Base-by-base conservation (phyloP, 2,329 filamentous ascomycete species). In the Monosporascus sp. region DNA sequence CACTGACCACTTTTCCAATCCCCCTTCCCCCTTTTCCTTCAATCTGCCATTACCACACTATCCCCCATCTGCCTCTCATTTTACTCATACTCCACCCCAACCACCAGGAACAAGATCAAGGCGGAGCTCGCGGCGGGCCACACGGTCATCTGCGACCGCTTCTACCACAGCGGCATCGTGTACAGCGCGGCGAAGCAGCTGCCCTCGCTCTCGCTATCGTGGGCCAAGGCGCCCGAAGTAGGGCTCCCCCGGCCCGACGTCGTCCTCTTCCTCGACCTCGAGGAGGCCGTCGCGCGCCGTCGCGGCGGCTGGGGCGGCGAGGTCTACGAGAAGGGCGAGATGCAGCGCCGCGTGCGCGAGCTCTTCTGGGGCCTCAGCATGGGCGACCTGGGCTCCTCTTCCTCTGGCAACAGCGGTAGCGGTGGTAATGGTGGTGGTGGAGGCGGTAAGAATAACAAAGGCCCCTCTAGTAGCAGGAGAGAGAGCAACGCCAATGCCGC, bases 91-190 rank as follows among this genome's bases (percentile, higher is more conserved):
- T 46, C 43, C 46, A 52, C 49, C 7, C 27, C 27, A 11, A 47
- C 20, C 45, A n/a, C n/a, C 54, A 83, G 80, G 2, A 73, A 76
- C 59, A 71, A 72, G 48, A 85, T 86, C 46, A 65, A 75, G 18
- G 52, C 70, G 1, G 73, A 81, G 6, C 70, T 97, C 6, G 72
- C 75, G 1, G 69, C 75, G 1, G 92, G 93, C 8, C 85, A 79
- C 20, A 94, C 84, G 0, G 79, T 99, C 35, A 77, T 99, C 39
- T 85, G 93, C 60, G 94, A 99, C 70, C 85, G 94, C 47, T 99
- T 97, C 74, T 96, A 95, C 68, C 93, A 96, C 75, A 94, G 89
- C 20, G 94, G 94, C 51, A 89, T 92, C 53, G 90, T 97, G 48
- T 99, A 97, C 74, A 90, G 87, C 24, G 90, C 90, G 0, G 93